These are phyloP conservation scores for Cajanus cajan DNA, from an alignment of 306 rosid genomes.

Conservation along the genomic window DNA sequence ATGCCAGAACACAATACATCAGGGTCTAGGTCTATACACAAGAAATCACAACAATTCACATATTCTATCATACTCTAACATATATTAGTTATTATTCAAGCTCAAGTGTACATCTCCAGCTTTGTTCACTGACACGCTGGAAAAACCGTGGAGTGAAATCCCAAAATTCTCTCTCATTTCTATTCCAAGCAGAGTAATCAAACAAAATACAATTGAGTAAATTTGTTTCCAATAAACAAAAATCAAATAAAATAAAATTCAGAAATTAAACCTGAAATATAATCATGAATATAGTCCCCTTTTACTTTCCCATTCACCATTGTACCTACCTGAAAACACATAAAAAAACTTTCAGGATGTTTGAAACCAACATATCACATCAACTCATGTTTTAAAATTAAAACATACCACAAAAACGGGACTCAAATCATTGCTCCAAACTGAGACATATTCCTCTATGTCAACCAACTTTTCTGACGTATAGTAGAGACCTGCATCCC, in stretches of 20 bases:
- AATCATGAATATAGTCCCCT: conserved; percentile 9
- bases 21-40: no score
- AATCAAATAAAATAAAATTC: not conserved
- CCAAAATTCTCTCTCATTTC: no score
- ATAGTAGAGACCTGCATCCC: conserved; percentile 39
- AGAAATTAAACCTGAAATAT: conserved; percentile 32
- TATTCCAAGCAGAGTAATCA: no score
- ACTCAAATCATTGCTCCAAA: not conserved
- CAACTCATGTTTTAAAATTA: not conserved
- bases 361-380: not conserved
- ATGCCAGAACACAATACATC: no score
- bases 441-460: conserved; percentile 26
- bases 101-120: no score
- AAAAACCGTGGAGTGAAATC: no score
- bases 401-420: conserved; percentile 40
- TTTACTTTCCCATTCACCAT: conserved; percentile 42
- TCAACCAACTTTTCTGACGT: conserved; percentile 37
- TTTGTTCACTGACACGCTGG: no score
- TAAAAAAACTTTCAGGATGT: not conserved
- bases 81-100: no score
- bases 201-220: no score
- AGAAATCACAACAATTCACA: no score
- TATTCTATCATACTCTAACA: no score
- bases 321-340: conserved; percentile 37
- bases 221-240: no score